Conservation (phyloP, 106 monocot genomes). For the Ottelia alismoides region DNA sequence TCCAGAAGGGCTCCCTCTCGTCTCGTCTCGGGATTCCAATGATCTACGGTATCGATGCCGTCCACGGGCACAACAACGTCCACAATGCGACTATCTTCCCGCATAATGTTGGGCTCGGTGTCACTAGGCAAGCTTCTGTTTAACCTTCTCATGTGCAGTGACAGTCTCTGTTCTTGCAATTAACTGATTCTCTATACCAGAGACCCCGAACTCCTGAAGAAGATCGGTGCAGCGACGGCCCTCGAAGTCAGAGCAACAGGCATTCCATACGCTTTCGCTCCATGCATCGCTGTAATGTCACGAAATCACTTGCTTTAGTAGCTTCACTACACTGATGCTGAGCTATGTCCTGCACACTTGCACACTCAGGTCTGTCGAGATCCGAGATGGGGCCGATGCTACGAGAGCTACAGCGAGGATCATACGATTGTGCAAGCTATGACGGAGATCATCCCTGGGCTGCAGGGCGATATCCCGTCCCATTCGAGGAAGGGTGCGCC, state of each 20-base stretch:
- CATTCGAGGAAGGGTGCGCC: constrained; percentile 7
- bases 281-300: constrained; percentile 15
- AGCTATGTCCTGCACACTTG: not conserved
- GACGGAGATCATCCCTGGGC: constrained; percentile 19
- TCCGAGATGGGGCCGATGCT: constrained; percentile 21
- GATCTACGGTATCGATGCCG: constrained; percentile 23
- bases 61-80: constrained; percentile 20
- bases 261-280: constrained; percentile 17
- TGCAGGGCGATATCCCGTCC: constrained; percentile 14
- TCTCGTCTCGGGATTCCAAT: constrained; percentile 19
- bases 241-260: constrained; percentile 19
- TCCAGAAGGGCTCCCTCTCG: constrained; percentile 12
- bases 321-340: not conserved
- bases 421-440: constrained; percentile 10
- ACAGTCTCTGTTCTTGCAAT: no score
- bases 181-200: not conserved
- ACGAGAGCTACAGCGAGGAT: constrained; percentile 21
- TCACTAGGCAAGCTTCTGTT: constrained; percentile 8
- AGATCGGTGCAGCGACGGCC: constrained; percentile 17
- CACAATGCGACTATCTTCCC: constrained; percentile 21
- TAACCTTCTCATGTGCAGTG: not conserved
- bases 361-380: constrained; percentile 18
- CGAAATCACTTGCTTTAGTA: not conserved
- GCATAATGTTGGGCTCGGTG: constrained; percentile 21
- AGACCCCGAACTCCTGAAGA: constrained; percentile 16